Evolutionary conservation across 2,329 filamentous ascomycete species (phyloP).

Genomic region (Aureobasidium zeae): DNA sequence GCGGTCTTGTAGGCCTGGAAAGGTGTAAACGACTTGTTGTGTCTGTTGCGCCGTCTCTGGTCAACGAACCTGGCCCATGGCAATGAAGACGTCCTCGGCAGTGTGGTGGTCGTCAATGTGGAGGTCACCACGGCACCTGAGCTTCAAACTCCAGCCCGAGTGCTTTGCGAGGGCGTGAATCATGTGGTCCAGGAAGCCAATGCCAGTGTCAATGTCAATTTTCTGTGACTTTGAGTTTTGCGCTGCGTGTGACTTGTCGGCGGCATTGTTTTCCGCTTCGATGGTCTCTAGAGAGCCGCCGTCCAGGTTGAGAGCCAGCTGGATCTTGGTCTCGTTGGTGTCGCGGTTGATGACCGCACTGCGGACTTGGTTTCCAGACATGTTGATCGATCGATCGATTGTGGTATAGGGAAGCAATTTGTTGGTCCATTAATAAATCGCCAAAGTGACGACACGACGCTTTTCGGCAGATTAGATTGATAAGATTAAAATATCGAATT

Average conservation of each 20-base stretch:
- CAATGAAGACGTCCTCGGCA: conserved; percentile 88
- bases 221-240: conserved; percentile 77
- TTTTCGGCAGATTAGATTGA: background rate
- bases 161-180: conserved; percentile 94
- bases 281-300: conserved; percentile 60
- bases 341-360: conserved; percentile 73
- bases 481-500: background rate
- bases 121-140: conserved; percentile 79
- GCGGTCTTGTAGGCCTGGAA: conserved; percentile 63
- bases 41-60: background rate
- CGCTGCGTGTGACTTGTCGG: conserved; percentile 60
- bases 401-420: no score
- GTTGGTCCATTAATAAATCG: no score
- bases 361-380: conserved; percentile 38
- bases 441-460: no score
- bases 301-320: conserved; percentile 85
- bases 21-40: conserved; percentile 6
- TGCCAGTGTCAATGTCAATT: conserved; percentile 83
- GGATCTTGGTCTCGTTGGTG: conserved; percentile 97
- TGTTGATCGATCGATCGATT: conserved; percentile 15
- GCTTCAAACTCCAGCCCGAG: conserved; percentile 79
- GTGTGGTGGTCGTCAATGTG: conserved; percentile 99
- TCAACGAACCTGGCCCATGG: conserved; percentile 54
- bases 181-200: conserved; percentile 99
- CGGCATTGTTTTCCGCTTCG: conserved; percentile 33